A percentile compares a stretch with the other conserved stretches of the same genome.
Evolutionary conservation across 306 rosid species (phyloP).

Genomic region (Clitoria ternatea): DNA sequence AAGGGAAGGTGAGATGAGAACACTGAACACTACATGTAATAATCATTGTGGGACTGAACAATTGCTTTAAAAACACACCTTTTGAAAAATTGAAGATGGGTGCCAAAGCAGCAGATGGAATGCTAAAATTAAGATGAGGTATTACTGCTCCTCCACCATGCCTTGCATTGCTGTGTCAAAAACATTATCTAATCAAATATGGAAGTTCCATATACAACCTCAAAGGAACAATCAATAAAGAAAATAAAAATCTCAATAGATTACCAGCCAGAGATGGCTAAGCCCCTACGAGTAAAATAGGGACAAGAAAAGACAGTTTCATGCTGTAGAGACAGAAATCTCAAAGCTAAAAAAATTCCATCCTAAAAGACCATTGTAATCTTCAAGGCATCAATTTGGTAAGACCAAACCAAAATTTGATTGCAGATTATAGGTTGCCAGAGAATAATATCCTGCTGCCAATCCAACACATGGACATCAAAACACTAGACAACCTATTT

Average conservation of each 20-base stretch:
- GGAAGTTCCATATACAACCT: constrained; percentile 27
- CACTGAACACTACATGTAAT: not conserved
- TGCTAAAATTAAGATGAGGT: constrained; percentile 94
- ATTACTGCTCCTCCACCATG: constrained; percentile 82
- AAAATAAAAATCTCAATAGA: not conserved
- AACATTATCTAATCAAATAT: constrained; percentile 25
- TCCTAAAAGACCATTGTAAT: not conserved
- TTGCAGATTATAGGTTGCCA: not conserved
- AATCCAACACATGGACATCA: not conserved
- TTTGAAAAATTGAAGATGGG: constrained; percentile 66
- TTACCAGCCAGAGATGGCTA: not conserved
- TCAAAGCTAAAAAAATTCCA: not conserved
- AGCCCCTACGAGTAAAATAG: not conserved
- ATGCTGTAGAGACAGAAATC: not conserved
- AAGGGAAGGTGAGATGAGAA: not conserved
- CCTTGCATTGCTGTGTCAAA: constrained; percentile 77
- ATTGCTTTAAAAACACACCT: constrained; percentile 40
- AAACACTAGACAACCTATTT: not conserved
- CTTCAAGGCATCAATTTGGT: not conserved
- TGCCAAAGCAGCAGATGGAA: constrained; percentile 73
- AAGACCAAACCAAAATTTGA: not conserved
- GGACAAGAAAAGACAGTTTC: not conserved
- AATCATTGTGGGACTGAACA: not conserved
- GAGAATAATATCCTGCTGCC: not conserved
- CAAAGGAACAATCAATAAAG: not conserved